Conservation (phyloP, 148 eudicot species). For the Rhododendron kiyosumense region DNA sequence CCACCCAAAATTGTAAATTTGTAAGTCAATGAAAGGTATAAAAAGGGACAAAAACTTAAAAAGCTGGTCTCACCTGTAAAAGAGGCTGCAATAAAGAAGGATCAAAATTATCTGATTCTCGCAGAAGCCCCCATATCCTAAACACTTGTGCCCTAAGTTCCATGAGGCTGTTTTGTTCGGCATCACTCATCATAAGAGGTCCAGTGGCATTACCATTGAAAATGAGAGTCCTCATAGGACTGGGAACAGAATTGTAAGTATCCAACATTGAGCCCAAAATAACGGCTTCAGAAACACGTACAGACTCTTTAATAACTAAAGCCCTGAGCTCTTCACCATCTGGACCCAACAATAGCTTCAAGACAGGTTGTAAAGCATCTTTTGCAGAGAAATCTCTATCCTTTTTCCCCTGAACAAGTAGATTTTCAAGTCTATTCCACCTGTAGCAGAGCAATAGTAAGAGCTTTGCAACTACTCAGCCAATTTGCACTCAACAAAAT, state of each 20-base stretch:
- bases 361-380: conserved; percentile 96
- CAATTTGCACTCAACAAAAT: neutral
- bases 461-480: neutral
- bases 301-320: conserved; percentile 82
- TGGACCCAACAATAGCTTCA: conserved; percentile 80
- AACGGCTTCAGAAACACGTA: conserved; percentile 84
- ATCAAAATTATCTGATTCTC: conserved; percentile 73
- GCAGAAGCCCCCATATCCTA: conserved; percentile 83
- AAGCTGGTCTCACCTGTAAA: conserved; percentile 55
- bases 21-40: neutral
- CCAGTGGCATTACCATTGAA: conserved; percentile 43
- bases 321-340: conserved; percentile 83
- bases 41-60: neutral
- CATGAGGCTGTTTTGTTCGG: conserved; percentile 64
- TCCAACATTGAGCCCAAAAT: conserved; percentile 69
- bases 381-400: conserved; percentile 90
- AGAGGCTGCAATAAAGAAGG: conserved; percentile 82
- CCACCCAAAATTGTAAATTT: neutral
- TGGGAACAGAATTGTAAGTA: conserved; percentile 63
- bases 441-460: conserved; percentile 32
- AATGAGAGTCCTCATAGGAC: conserved; percentile 47
- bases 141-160: conserved; percentile 86
- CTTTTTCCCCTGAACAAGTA: conserved; percentile 84
- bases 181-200: conserved; percentile 41
- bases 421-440: conserved; percentile 99